phyloP scores from a whole-genome alignment of 2,329 filamentous ascomycete genomes.

The Taxawa tesnikishii region DNA sequence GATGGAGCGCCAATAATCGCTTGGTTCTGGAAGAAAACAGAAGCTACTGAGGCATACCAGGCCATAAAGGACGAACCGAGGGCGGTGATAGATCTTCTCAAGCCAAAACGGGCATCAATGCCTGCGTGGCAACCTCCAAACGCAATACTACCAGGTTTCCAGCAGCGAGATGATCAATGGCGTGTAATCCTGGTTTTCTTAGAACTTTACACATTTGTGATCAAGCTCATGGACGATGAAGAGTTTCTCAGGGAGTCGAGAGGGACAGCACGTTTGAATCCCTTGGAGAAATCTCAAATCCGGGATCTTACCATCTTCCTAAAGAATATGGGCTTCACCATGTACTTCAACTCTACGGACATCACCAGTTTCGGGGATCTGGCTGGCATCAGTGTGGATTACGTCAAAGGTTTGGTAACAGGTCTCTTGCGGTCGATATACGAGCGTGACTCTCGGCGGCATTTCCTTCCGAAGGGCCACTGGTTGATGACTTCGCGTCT shows the following conservation, averaged over 20 bases:
- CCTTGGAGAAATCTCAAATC: slow-evolving; percentile 59
- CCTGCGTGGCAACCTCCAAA: slow-evolving; percentile 17
- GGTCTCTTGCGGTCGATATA: slow-evolving; percentile 78
- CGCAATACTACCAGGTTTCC: slow-evolving; percentile 19
- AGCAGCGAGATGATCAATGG: slow-evolving; percentile 59
- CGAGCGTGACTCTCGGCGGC: slow-evolving; percentile 79
- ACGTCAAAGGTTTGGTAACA: slow-evolving; percentile 69
- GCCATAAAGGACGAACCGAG: slow-evolving; percentile 45
- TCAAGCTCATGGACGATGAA: slow-evolving; percentile 90
- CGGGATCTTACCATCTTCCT: slow-evolving; percentile 68
- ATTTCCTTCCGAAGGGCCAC: slow-evolving; percentile 70
- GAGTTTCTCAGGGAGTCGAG: slow-evolving; percentile 53
- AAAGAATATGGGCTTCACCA: slow-evolving; percentile 78
- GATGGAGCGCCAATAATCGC: slow-evolving; percentile 43
- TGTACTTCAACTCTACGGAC: slow-evolving; percentile 74
- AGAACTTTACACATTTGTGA: slow-evolving; percentile 84
- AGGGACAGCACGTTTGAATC: slow-evolving; percentile 49
- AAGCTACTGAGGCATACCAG: slow-evolving; percentile 43
- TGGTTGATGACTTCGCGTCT: slow-evolving; percentile 90
- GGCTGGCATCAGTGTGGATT: slow-evolving; percentile 62
- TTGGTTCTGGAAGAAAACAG: slow-evolving; percentile 70
- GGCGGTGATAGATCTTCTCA: slow-evolving; percentile 45
- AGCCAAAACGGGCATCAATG: slow-evolving; percentile 20
- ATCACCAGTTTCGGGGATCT: slow-evolving; percentile 44
- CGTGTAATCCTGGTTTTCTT: slow-evolving; percentile 79